Conservation (phyloP, 1,284 basidiomycete species). For the Boletellus sp. region DNA sequence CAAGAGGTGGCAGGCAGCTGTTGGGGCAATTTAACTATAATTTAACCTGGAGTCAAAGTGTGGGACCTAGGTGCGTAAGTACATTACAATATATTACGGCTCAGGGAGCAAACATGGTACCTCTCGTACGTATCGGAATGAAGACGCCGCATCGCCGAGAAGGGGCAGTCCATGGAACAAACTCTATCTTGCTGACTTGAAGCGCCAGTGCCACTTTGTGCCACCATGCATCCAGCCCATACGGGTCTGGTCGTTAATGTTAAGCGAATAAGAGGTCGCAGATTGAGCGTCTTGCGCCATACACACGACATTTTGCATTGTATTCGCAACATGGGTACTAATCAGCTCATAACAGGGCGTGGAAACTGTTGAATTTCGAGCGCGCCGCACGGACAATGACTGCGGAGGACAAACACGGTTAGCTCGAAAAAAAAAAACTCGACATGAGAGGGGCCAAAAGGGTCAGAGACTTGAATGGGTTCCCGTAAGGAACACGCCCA, state of each 20-base stretch:
- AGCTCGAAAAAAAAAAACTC: slow-evolving; percentile 9
- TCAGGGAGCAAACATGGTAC: slow-evolving; percentile 11
- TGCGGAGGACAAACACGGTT: slow-evolving; percentile 13
- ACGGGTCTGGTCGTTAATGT: slow-evolving; percentile 3
- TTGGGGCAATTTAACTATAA: slow-evolving; percentile 15
- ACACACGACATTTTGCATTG: slow-evolving; percentile 8
- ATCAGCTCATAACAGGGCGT: slow-evolving; percentile 7
- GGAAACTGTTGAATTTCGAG: background rate
- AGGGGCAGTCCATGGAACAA: background rate
- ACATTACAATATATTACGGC: slow-evolving; percentile 15
- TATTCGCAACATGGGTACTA: slow-evolving; percentile 15
- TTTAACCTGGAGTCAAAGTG: slow-evolving; percentile 14
- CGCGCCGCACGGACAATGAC: background rate
- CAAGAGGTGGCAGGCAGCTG: background rate
- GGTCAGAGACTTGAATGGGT: slow-evolving; percentile 78
- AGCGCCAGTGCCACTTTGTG: background rate
- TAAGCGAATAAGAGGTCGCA: background rate
- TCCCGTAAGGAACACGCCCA: slow-evolving; percentile 60
- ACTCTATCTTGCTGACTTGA: slow-evolving; percentile 3
- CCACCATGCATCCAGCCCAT: too few relatives aligned
- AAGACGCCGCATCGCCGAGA: slow-evolving; percentile 20
- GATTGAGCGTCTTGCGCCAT: background rate
- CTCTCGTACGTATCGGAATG: slow-evolving; percentile 14
- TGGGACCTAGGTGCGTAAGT: slow-evolving; percentile 12
- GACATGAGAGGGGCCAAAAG: slow-evolving; percentile 1